Conservation (phyloP, 2,329 filamentous ascomycete genomes). For the Boeremia exigua region DNA sequence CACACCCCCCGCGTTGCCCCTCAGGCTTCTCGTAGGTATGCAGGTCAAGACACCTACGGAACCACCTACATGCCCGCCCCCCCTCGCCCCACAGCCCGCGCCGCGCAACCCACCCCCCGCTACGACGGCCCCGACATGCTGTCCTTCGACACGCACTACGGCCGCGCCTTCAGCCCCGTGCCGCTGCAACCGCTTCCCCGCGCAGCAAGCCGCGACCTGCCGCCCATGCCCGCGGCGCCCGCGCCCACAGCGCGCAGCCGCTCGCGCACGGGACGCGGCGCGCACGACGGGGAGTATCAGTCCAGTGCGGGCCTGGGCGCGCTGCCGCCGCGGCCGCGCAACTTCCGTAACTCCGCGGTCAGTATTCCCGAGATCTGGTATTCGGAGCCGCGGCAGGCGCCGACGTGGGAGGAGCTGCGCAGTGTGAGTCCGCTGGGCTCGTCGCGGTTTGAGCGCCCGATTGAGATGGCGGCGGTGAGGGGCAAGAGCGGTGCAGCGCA, state of each 20-base stretch:
- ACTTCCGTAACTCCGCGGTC: not conserved
- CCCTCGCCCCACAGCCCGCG: not conserved
- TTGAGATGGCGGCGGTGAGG: not conserved
- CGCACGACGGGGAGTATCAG: too few relatives aligned
- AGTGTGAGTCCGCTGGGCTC: conserved; percentile 9
- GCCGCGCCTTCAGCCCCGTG: not conserved
- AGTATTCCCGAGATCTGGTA: too few relatives aligned
- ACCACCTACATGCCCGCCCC: not conserved
- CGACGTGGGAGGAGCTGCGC: not conserved
- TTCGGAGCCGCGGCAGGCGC: too few relatives aligned
- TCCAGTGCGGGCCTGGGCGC: not conserved
- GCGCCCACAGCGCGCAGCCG: not conserved
- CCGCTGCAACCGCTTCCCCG: not conserved
- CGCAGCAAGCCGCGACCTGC: not conserved
- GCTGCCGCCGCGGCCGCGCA: conserved; percentile 7
- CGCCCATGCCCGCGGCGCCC: not conserved
- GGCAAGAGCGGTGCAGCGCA: not conserved
- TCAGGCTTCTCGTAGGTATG: not conserved
- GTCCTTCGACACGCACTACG: not conserved
- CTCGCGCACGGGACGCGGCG: too few relatives aligned
- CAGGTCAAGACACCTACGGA: not conserved
- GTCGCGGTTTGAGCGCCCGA: conserved; percentile 5
- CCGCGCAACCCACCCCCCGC: not conserved
- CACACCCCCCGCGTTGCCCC: not conserved
- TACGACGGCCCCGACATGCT: not conserved